Evolutionary conservation across 345 rosid species (phyloP).

Genomic region (Acer saccharum): DNA sequence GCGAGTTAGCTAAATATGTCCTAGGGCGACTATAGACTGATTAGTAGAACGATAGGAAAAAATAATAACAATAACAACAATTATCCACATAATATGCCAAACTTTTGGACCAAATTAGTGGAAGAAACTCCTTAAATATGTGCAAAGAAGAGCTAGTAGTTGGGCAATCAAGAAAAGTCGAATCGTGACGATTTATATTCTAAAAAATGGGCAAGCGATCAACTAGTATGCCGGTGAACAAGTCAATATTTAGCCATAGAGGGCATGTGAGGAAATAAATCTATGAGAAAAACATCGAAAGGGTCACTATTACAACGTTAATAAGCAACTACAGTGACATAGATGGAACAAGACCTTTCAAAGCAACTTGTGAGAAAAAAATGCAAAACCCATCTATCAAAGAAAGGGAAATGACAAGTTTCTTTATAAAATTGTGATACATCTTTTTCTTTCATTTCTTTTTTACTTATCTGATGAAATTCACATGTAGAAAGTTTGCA

Average conservation of each 20-base stretch:
- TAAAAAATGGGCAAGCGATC: neutral
- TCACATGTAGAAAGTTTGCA: conserved; percentile 28
- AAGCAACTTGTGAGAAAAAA: neutral
- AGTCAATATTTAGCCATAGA: conserved; percentile 31
- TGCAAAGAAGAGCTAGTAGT: conserved; percentile 3
- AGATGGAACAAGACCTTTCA: conserved; percentile 23
- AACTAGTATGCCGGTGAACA: conserved; percentile 9
- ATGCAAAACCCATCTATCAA: conserved; percentile 17
- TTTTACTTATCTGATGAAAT: conserved; percentile 32
- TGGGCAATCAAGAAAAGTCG: neutral
- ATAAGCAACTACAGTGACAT: conserved; percentile 19
- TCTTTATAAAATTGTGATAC: conserved; percentile 19
- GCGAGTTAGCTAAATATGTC: neutral
- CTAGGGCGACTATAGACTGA: neutral
- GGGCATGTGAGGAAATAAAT: conserved; percentile 19
- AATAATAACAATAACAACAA: neutral
- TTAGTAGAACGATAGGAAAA: neutral
- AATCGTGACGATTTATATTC: neutral
- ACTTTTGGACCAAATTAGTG: neutral
- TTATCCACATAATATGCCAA: neutral
- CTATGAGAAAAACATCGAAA: conserved; percentile 12
- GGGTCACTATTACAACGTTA: conserved; percentile 15
- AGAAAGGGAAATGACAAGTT: conserved; percentile 23
- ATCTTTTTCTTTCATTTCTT: conserved; percentile 12
- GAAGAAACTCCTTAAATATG: no score